Evolutionary conservation across 768 basidiomycete genomes (phyloP), one percentile per base, ranked within the genome.

Genomic region (Russula earlei): DNA sequence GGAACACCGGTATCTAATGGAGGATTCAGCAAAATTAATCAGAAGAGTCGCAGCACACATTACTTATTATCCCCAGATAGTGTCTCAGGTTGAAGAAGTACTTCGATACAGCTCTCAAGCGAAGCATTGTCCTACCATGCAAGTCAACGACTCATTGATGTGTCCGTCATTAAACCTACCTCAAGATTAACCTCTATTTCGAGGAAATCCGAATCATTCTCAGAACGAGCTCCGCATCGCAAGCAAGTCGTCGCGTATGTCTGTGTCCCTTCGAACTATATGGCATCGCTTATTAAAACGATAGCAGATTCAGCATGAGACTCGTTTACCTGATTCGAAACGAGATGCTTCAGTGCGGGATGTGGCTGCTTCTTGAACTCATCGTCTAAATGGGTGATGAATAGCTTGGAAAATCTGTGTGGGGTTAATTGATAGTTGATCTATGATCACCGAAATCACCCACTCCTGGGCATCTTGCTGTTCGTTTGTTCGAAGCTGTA

Each of bases 391-490:
- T 92, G 85, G 12, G 83, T 82, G 80, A 97, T 87, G 70, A 97
- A 95, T 17, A 97, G 77, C 64, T 97, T 97, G 2, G 91, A 92
- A 67, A 97, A 95, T 66, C 92, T 94, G 66, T 1, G 25, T 19
- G 25, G 12, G 41, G n/a, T n/a, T 24, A 29, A 37, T 60, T 29
- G 44, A 64, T 34, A 37, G 54, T 3, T n/a, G n/a, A 44, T 20
- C 14, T 25, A 43, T 19, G 15, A 36, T 22, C 22, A 49, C 44
- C 31, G 54, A 22, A 19, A 38, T 24, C 25, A 67, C 81, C 52
- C 65, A 96, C 91, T 98, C 95, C 70, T 94, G 91, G 29, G 95
- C 93, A 71, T 98, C 95, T 70, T 97, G 94, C 66, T 98, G 95
- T 65, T 96, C 89, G 4, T 84, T 77, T 1, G 84, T 83, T 19